Percentiles rank a stretch among this genome's conserved stretches.
Evolutionary conservation across 495 filamentous ascomycete genomes (phyloP).

Genomic region (Hypoxylon crocopeplum): DNA sequence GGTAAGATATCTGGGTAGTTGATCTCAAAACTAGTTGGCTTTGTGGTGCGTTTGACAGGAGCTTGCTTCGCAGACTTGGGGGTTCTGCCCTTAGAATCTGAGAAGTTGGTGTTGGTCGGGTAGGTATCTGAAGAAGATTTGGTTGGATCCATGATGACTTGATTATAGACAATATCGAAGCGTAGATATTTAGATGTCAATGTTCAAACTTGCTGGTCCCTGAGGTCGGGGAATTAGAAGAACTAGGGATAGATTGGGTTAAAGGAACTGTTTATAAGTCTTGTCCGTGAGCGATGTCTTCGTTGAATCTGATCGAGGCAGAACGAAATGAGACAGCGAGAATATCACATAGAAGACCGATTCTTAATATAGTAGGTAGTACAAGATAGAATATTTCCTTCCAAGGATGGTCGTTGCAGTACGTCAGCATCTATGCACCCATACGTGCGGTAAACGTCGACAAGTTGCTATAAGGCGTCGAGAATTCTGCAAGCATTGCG

Average conservation of each 20-base stretch:
- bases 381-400: slow-evolving; percentile 7
- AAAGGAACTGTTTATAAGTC: not conserved
- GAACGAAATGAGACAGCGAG: slow-evolving; percentile 1
- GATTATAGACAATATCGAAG: too few species aligned
- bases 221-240: not conserved
- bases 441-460: not conserved
- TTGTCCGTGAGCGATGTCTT: not conserved
- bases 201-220: too few species aligned
- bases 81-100: slow-evolving; percentile 1
- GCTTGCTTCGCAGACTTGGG: not conserved
- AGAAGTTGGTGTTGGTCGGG: not conserved
- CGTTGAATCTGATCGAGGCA: not conserved
- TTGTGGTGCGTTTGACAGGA: slow-evolving; percentile 5
- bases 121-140: slow-evolving; percentile 15
- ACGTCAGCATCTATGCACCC: slow-evolving; percentile 27
- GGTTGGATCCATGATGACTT: slow-evolving; percentile 23
- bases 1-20: slow-evolving; percentile 39
- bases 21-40: slow-evolving; percentile 11
- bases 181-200: not conserved
- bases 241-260: not conserved
- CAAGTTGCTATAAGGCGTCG: slow-evolving; percentile 7
- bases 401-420: slow-evolving; percentile 22
- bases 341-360: slow-evolving; percentile 5
- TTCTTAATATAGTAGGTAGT: slow-evolving; percentile 22
- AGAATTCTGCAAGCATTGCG: slow-evolving; percentile 21